Base-by-base conservation (phyloP, 2,329 filamentous ascomycete species). In the Cladosporium sp. region DNA sequence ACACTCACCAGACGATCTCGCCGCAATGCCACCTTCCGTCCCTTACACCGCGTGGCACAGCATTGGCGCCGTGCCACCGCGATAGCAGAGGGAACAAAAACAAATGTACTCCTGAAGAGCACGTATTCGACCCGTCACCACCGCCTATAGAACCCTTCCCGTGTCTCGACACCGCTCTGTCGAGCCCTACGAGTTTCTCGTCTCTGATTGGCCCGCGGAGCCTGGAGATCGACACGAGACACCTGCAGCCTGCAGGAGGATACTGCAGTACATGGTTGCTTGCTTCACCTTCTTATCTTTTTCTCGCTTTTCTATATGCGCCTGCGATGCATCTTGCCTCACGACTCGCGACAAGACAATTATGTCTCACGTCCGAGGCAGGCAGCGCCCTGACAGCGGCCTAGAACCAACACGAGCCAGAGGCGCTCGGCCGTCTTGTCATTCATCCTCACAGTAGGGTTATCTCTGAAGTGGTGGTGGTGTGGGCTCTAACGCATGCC, bases 91-190 rank as follows among this genome's bases (percentile, higher is more conserved):
- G 1, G 12, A 7, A 44, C 7, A 10, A 24, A 47, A 24, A 11
- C 14, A 24, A 24, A 58, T 58, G 55, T 58, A 24, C 55, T 24
- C 55, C 34, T 58, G 55, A 38, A 58, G 32, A 58, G 32, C 55
- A 34, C n/a, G 21, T 15, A 38, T 58, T 24, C 32, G 34, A 26
- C 24, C 18, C 24, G 28, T 55, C 52, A 55, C 26, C 49, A 44
- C 41, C 41, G 41, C 49, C 52, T 55, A 55, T 55, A 55, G 32
- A 21, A 41, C 24, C n/a, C 11, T 15, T 24, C 15, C 52, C 52
- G 28, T 34, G 28, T n/a, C 8, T 55, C 52, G 57, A 59, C 57
- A 59, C 57, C 57, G 57, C 57, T 12, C 57, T 32, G 57, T 47
- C 26, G 11, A 47, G 36, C 36, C 57, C 52, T 55, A 30, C n/a